Evolutionary conservation across 2,329 filamentous ascomycete species (phyloP).

Genomic region (Zymoseptoria tritici): DNA sequence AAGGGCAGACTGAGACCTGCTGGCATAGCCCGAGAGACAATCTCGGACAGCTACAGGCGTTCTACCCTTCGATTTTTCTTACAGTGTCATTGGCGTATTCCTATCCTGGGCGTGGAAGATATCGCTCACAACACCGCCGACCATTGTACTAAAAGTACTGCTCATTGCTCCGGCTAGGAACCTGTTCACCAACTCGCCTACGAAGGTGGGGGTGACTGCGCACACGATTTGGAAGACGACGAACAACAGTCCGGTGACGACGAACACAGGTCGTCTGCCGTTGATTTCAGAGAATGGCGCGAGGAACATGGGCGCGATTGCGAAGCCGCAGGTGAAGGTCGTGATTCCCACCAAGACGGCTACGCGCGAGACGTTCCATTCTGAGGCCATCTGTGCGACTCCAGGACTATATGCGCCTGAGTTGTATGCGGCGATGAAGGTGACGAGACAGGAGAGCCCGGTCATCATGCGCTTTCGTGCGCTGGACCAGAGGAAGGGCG

Average conservation of each 20-base stretch:
- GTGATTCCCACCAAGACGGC: constrained; percentile 70
- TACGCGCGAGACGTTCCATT: constrained; percentile 59
- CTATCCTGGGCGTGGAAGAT: constrained; percentile 71
- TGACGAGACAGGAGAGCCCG: constrained; percentile 67
- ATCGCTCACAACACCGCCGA: constrained; percentile 85
- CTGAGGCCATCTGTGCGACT: constrained; percentile 53
- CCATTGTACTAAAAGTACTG: constrained; percentile 77
- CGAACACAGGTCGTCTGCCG: constrained; percentile 75
- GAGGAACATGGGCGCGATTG: constrained; percentile 74
- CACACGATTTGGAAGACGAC: constrained; percentile 65
- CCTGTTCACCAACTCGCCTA: constrained; percentile 66
- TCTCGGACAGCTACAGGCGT: too few relatives aligned
- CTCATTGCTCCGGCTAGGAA: constrained; percentile 72
- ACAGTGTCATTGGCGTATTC: constrained; percentile 79
- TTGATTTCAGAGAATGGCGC: constrained; percentile 79
- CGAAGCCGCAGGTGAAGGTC: constrained; percentile 74
- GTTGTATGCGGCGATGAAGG: constrained; percentile 69
- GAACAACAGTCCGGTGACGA: constrained; percentile 64
- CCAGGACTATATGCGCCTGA: constrained; percentile 74
- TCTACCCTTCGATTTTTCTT: too few relatives aligned
- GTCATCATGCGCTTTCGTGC: constrained; percentile 64
- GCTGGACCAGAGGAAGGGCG: constrained; percentile 67
- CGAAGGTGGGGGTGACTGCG: constrained; percentile 60
- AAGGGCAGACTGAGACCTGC: too few relatives aligned
- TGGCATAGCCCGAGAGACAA: too few relatives aligned